These are phyloP conservation scores for Aspergillus sp. DNA, from an alignment of 2,329 filamentous ascomycete genomes.

Conservation along the genomic window DNA sequence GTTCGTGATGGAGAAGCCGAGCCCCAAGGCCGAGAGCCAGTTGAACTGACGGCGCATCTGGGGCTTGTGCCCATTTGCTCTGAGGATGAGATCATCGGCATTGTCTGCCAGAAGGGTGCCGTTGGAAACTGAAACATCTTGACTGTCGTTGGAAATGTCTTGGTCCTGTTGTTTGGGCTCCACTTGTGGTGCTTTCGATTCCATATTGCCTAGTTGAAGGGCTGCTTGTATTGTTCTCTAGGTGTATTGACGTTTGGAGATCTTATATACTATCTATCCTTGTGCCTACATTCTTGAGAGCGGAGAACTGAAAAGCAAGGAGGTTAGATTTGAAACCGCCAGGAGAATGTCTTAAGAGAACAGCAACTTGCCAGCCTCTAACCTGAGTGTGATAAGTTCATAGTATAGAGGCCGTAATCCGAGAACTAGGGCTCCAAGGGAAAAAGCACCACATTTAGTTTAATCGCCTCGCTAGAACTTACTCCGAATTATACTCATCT, in stretches of 20 bases:
- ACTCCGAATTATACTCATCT: background rate
- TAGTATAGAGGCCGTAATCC: background rate
- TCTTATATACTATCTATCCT: background rate
- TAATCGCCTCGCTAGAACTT: background rate
- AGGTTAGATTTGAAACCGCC: background rate
- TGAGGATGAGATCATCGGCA: background rate
- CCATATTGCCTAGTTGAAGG: background rate
- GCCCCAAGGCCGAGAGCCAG: slow-evolving; percentile 22
- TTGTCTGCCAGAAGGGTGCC: background rate
- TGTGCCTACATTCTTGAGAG: background rate
- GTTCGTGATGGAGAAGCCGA: slow-evolving; percentile 32
- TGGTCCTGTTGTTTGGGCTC: background rate
- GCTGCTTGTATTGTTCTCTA: background rate
- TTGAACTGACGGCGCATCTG: slow-evolving; percentile 23
- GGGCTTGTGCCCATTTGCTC: background rate
- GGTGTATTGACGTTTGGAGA: background rate
- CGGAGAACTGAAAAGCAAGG: background rate
- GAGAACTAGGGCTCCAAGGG: background rate
- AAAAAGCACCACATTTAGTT: background rate
- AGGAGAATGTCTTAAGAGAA: background rate
- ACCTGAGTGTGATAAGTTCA: background rate
- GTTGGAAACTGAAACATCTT: background rate
- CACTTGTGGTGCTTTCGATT: background rate
- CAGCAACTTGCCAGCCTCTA: background rate
- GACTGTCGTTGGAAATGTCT: background rate